Base-by-base conservation (phyloP, 805 yeast genomes). In the Saccharomycopsis fermentans region DNA sequence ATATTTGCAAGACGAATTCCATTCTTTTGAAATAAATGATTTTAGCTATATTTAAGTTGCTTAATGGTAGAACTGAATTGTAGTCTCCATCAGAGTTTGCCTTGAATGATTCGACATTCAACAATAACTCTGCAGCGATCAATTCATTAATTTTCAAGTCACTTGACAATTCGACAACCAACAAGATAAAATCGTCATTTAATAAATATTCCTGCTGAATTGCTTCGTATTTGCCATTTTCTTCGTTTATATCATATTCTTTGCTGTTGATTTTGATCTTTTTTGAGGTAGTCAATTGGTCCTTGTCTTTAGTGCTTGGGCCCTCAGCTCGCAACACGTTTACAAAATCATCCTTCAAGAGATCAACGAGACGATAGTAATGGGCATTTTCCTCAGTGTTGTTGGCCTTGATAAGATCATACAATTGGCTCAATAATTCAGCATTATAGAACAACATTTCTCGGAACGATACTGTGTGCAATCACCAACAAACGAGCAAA, bases 61-160 rank as follows among this genome's bases (percentile, higher is more conserved):
- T 21, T 21, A 43, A 43, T 21, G 50, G 50, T 16, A 43, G 24
- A 21, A 43, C 50, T 5, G 50, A 43, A 43, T 43, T 43, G 24
- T 43, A 29, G 4, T 21, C 29, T 6, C 50, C 50, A 11, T 43
- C 50, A 21, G 24, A 43, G 50, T 43, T 43, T 16, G 50, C 59
- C 26, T 64, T 70, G 68, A 27, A 65, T 26, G 68, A 68, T 19
- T 72, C 66, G 3, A 90, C 78, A 60, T 70, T 68, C 55, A 73
- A 78, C 2, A 91, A 74, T 29, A 88, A 67, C 66, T 90, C 87
- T 1, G 95, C 94, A 1, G 88, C 79, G 2, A 80, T 74, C 32
- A 87, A 56, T 68, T 92, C 97, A 69, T 92, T 96, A 55, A 92
- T 73, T 55, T 87, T 75, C 56, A 92, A 74, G 40, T 82, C 82